phyloP scores from a whole-genome alignment of 352 stramenopile genomes.

The Phytophthora ramorum region DNA sequence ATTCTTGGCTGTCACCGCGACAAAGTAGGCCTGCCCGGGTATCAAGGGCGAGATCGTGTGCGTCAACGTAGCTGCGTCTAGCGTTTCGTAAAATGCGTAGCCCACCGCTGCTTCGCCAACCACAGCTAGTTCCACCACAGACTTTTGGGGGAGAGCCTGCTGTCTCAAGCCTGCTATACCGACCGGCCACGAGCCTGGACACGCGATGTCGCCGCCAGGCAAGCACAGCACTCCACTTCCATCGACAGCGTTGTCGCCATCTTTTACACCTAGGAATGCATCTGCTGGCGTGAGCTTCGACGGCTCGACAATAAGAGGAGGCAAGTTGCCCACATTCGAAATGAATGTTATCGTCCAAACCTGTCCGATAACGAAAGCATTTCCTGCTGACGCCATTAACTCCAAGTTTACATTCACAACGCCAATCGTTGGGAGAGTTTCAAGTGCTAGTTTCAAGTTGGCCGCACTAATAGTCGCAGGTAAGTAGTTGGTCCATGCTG shows the following conservation, averaged over 20 bases:
- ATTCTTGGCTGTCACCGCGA: conserved; percentile 92
- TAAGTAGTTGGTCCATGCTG: conserved; percentile 73
- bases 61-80: conserved; percentile 58
- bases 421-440: conserved; percentile 71
- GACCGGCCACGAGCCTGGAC: conserved; percentile 53
- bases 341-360: conserved; percentile 86
- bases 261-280: conserved; percentile 68
- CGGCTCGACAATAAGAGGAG: conserved; percentile 58
- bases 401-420: conserved; percentile 55
- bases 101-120: conserved; percentile 65
- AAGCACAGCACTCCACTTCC: conserved; percentile 48
- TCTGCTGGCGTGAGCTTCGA: conserved; percentile 63
- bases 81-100: conserved; percentile 79
- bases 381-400: conserved; percentile 12
- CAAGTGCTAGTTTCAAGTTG: conserved; percentile 64
- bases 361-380: conserved; percentile 43
- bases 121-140: conserved; percentile 17
- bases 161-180: conserved; percentile 13
- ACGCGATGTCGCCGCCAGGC: conserved; percentile 47
- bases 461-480: conserved; percentile 39
- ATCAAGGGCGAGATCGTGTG: conserved; percentile 80
- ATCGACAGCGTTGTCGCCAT: conserved; percentile 81
- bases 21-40: conserved; percentile 82
- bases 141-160: conserved; percentile 13
- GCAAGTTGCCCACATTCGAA: conserved; percentile 66